Percentiles rank a stretch among this genome's conserved stretches.
phyloP scores from a whole-genome alignment of 176 grass and related monocot species.

The Aegilops umbellulata region DNA sequence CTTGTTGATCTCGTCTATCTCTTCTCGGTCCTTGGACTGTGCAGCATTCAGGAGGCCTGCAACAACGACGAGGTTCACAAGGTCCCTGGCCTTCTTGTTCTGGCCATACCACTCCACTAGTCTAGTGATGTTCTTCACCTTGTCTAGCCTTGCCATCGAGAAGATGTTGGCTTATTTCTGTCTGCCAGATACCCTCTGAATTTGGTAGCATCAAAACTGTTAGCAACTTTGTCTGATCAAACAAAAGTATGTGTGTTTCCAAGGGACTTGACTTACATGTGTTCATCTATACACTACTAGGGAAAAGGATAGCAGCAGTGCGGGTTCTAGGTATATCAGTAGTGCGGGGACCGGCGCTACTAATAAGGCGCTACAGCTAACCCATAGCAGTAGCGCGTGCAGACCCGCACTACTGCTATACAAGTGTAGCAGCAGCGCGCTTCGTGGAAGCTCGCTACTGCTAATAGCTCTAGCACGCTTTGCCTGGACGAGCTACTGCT shows the following conservation, averaged over 20 bases:
- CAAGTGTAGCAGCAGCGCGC: no score
- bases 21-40: constrained; percentile 92
- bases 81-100: constrained; percentile 75
- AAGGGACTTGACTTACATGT: constrained; percentile 57
- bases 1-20: constrained; percentile 95
- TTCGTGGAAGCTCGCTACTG: no score
- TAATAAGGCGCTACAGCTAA: no score
- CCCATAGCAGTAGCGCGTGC: no score
- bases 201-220: constrained; percentile 2
- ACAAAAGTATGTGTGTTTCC: background rate
- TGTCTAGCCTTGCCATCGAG: constrained; percentile 96
- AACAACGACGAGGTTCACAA: constrained; percentile 78
- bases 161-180: constrained; percentile 80
- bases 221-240: constrained; percentile 11
- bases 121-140: constrained; percentile 91
- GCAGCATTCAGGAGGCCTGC: constrained; percentile 74
- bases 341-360: no score
- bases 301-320: no score
- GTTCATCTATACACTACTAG: no score
- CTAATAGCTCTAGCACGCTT: no score
- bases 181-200: constrained; percentile 76
- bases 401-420: no score
- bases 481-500: no score
- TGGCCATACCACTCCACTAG: constrained; percentile 93
- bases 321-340: no score